Evolutionary conservation across 192 early-diverging fungal genomes (phyloP), one percentile per base, ranked within the genome.

Genomic region (Coemansia sp.): DNA sequence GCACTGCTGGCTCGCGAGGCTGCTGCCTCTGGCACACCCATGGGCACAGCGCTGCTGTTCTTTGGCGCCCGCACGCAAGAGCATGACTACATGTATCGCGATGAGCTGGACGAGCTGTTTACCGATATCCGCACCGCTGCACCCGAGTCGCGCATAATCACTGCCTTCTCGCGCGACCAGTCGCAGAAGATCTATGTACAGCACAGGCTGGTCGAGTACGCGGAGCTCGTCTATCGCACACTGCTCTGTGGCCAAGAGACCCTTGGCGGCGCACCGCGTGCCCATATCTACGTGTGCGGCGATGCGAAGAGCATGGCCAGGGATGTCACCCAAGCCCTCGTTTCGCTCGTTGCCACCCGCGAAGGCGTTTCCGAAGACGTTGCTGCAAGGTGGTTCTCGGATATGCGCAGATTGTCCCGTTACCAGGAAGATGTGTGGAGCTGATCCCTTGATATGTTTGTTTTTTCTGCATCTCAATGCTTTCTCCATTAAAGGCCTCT

Each of bases 351-450:
- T 75, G 93, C 95, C 3, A 75, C 81, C 65, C 65, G 71, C 7
- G 76, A 80, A 52, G 94, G 93, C 8, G 76, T 89, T 75, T 72
- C 86, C 3, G 89, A 90, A 59, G 86, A 88, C 21, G 79, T 79
- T 60, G 93, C 93, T 0, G 83, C 84, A 58, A 84, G 78, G 47
- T 99, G 91, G 88, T 84, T 98, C 41, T 95, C 95, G 64, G 89
- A 94, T 64, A 83, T 99, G 74, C 88, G 91, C 63, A 85, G 74
- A 38, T 71, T 86, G 61, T 90, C 91, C 23, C 89, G 93, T 39
- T 99, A 97, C 72, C 92, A 92, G 68, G 97, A 98, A 74, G 97
- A 98, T 85, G 94, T 98, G 15, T 97, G 97, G 97, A 85, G 86
- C 63, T 91, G 88, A 72, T 26, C 3, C 26, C 26, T 26, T n/a